Evolutionary conservation across 331 rosid genomes (phyloP).

Genomic region (Stylosanthes scabra): DNA sequence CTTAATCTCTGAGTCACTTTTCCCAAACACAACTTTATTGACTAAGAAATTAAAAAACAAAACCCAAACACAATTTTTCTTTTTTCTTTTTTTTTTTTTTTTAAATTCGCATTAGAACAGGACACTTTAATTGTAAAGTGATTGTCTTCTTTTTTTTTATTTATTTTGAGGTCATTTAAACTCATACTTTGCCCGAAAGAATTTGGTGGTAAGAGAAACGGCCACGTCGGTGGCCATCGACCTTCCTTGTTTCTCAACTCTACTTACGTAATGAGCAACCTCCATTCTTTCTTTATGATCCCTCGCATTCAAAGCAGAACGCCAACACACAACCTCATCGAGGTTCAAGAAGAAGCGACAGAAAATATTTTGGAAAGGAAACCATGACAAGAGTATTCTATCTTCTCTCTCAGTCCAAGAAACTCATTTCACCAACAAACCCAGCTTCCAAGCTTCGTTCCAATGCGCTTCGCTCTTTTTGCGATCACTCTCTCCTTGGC

Average conservation of each 20-base stretch:
- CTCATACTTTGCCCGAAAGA: too few species aligned
- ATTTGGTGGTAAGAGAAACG: constrained; percentile 40
- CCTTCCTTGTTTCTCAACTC: constrained; percentile 9
- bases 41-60: too few species aligned
- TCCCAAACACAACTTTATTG: too few species aligned
- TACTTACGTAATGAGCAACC: not conserved
- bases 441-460: constrained; percentile 34
- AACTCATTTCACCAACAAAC: constrained; percentile 31
- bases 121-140: too few species aligned
- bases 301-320: not conserved
- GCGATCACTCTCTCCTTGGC: constrained; percentile 41
- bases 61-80: too few species aligned
- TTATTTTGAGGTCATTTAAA: too few species aligned
- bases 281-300: not conserved
- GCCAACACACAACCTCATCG: not conserved
- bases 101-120: too few species aligned
- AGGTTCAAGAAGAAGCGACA: not conserved
- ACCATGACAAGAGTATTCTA: constrained; percentile 55
- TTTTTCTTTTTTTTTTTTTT: too few species aligned
- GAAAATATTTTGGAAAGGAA: not conserved
- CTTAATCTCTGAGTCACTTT: too few species aligned
- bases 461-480: constrained; percentile 56
- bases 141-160: too few species aligned
- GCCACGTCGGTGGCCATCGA: constrained; percentile 57
- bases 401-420: constrained; percentile 33